These are phyloP conservation scores for Lentithecium fluviatile DNA, from an alignment of 495 filamentous ascomycete species.

Conservation along the genomic window DNA sequence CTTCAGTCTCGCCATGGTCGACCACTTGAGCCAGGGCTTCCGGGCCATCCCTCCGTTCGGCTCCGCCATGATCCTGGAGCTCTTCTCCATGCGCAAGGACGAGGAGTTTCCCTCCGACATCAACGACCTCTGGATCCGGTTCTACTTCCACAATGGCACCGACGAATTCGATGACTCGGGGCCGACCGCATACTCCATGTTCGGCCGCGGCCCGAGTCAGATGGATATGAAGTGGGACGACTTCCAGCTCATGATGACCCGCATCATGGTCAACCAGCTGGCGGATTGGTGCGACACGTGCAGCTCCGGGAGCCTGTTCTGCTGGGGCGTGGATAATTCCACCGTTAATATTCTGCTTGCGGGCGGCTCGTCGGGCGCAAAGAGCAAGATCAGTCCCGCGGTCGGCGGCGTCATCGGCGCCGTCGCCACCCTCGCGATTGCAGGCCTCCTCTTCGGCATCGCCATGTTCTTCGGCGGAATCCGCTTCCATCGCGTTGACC, in stretches of 20 bases:
- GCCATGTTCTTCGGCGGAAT: slow-evolving; percentile 45
- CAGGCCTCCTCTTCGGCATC: slow-evolving; percentile 33
- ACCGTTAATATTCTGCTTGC: background rate
- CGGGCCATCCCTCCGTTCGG: slow-evolving; percentile 66
- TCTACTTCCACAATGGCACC: slow-evolving; percentile 70
- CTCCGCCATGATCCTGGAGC: slow-evolving; percentile 71
- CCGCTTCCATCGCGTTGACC: slow-evolving; percentile 35
- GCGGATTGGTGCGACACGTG: slow-evolving; percentile 69
- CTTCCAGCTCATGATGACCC: slow-evolving; percentile 60
- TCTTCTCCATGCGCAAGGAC: slow-evolving; percentile 53
- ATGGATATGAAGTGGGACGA: slow-evolving; percentile 60
- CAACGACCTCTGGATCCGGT: slow-evolving; percentile 68
- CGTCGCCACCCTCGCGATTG: slow-evolving; percentile 38
- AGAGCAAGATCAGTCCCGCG: slow-evolving; percentile 23
- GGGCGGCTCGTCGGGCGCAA: background rate
- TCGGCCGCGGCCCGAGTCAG: slow-evolving; percentile 50
- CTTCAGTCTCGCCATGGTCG: slow-evolving; percentile 62
- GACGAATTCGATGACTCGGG: slow-evolving; percentile 44
- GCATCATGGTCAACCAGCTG: slow-evolving; percentile 56
- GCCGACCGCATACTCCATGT: slow-evolving; percentile 62
- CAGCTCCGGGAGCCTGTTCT: slow-evolving; percentile 58
- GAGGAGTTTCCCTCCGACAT: slow-evolving; percentile 50
- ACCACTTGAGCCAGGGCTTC: slow-evolving; percentile 60
- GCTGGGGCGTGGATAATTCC: slow-evolving; percentile 45
- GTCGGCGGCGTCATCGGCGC: slow-evolving; percentile 44